Percentiles rank a stretch among this genome's conserved stretches.
Conservation (phyloP, 2,329 filamentous ascomycete species). For the Aspergillus fischeri region DNA sequence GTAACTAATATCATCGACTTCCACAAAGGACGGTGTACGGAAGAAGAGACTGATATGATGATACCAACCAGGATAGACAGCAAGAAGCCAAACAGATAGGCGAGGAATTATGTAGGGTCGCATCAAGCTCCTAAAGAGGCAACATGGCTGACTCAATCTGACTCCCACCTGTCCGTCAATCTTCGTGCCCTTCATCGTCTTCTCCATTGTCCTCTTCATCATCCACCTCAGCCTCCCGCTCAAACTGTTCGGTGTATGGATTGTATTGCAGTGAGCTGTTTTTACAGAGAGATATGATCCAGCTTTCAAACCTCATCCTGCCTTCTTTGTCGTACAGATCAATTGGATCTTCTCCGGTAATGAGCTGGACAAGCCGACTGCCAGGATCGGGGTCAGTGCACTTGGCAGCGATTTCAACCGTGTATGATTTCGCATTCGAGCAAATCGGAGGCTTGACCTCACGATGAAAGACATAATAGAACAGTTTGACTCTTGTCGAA, state of each 20-base stretch:
- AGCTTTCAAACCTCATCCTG: conserved; percentile 8
- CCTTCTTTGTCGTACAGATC: conserved; percentile 6
- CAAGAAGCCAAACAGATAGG: not conserved
- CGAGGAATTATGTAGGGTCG: not conserved
- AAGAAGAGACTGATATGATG: not conserved
- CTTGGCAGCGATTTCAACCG: conserved; percentile 2
- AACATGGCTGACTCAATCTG: not conserved
- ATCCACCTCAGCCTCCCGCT: not conserved
- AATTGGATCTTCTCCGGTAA: conserved; percentile 7
- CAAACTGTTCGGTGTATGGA: conserved; percentile 5
- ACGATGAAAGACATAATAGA: conserved; percentile 12
- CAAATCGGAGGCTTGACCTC: not conserved
- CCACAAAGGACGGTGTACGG: not conserved
- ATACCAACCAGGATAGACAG: not conserved
- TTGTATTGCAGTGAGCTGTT: conserved; percentile 2
- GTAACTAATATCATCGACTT: not conserved
- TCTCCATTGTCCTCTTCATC: not conserved
- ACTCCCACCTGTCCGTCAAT: not conserved
- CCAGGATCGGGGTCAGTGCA: conserved; percentile 9
- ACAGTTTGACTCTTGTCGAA: conserved; percentile 8
- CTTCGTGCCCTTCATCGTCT: not conserved
- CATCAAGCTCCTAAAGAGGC: not conserved
- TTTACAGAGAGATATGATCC: conserved; percentile 7
- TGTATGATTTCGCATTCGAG: not conserved
- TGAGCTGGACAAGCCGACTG: conserved; percentile 11